Base-by-base conservation (phyloP, 2,329 filamentous ascomycete genomes). In the Laburnicola sp. region DNA sequence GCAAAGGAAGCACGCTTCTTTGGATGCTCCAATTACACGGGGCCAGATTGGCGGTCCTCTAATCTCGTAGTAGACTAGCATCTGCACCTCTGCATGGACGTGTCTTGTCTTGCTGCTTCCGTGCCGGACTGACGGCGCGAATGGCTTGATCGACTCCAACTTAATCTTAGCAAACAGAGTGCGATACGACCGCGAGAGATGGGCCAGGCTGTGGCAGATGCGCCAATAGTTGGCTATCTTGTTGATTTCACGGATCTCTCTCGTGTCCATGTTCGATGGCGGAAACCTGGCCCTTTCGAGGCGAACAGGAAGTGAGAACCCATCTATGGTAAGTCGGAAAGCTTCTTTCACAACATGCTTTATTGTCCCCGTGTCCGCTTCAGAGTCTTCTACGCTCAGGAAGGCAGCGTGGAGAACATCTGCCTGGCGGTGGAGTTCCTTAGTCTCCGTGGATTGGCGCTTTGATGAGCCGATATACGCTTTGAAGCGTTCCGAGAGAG, bases 181-280 rank as follows among this genome's bases (percentile, higher is more conserved):
- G 16, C 16, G 16, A 16, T 16, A 16, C 16, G 16, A 16, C 16
- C 16, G 16, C 16, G 16, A 16, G 16, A 16, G 16, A 16, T 16
- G 16, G 16, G 16, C 16, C 16, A 16, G 16, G 16, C 16, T 16
- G 16, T 16, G 16, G 16, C 16, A 16, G 16, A 16, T 16, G 16
- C 16, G 16, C 48, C 47, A 54, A 42, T 51, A 51, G 32, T 50
- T 50, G 16, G 48, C 51, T 26, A 46, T 47, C 30, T 51, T 51
- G 21, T 46, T 51, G 27, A 51, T 39, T 31, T 41, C 40, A 30
- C 44, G 44, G 23, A 44, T 42, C 3, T 50, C 40, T 46, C 48
- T 28, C 22, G 37, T 37, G 34, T 54, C 47, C 23, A 31, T 38
- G 44, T 26, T 16, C 27, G 40, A 51, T 16, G 45, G 36, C 16